Base-by-base conservation (phyloP, 768 basidiomycete species). In the Coprinopsis strossmayeri region DNA sequence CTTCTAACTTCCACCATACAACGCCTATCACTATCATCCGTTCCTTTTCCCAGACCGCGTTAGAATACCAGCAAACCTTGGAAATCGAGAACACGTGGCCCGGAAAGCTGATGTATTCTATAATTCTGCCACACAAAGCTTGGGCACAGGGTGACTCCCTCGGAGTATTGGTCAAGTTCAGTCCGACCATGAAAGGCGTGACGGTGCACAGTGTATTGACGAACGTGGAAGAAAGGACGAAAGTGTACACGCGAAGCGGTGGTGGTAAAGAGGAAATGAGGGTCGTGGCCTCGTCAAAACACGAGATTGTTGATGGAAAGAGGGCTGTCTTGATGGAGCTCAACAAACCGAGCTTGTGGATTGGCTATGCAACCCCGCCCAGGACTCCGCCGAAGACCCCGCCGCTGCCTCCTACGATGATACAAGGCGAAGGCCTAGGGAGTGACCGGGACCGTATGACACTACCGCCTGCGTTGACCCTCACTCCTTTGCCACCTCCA, bases 1-100 rank as follows among this genome's bases (percentile, higher is more conserved):
- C 51, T 17, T 61, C 64, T 53, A 78, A 79, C 59, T 75, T 90
- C 49, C 77, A 84, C 45, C 72, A 79, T 2, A 66, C 72, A 30
- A 68, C 70, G 42, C 77, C 82, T 10, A 78, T 97, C 42, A 67
- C 72, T 49, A 70, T 98, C 52, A 56, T 87, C 41, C 81, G 92
- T 39, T 80, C 84, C 2, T 85, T 93, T 59, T 72, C 80, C 17
- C 62, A 79, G 1, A 91, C 93, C 53, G 86, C 94, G 0, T 77
- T 96, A 57, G 95, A 97, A 64, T 97, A 91, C 70, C 94, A 91
- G 59, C 93, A 97, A 61, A 91, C 91, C 1, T 77, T 96, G 50
- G 95, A 98, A 64, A 84, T 91, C 55, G 90, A 96, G 65, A 96
- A 94, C 64, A 93, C 92, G 13, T 98, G 95, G 95, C 93, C 95